Conservation (phyloP, 331 rosid genomes). For the Malus hybrid region DNA sequence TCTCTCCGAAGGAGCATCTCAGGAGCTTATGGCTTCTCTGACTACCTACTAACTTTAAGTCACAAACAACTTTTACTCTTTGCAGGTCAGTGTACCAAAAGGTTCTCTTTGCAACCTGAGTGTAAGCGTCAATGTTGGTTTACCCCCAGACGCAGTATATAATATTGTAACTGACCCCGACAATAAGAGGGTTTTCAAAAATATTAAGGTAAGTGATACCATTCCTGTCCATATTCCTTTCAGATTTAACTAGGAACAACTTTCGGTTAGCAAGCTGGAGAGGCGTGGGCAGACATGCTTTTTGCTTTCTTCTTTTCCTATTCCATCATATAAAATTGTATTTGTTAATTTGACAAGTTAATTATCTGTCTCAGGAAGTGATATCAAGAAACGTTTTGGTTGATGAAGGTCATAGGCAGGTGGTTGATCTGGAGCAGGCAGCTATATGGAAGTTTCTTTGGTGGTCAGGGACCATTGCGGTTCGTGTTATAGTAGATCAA, state of each 20-base stretch:
- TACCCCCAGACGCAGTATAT: slow-evolving; percentile 94
- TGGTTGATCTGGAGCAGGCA: slow-evolving; percentile 92
- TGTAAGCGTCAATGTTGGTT: slow-evolving; percentile 70
- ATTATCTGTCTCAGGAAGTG: slow-evolving; percentile 60
- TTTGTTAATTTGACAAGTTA: neutral
- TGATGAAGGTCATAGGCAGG: slow-evolving; percentile 90
- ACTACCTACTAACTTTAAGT: neutral
- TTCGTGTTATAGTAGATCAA: slow-evolving; percentile 94
- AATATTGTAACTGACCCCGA: slow-evolving; percentile 88
- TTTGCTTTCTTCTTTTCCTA: neutral
- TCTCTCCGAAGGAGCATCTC: neutral
- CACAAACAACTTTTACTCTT: slow-evolving; percentile 4
- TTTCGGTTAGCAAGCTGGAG: neutral
- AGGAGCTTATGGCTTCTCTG: neutral
- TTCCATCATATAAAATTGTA: neutral
- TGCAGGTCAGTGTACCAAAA: slow-evolving; percentile 87
- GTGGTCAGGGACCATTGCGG: slow-evolving; percentile 93
- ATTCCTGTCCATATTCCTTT: slow-evolving; percentile 2
- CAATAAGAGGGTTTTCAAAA: slow-evolving; percentile 89
- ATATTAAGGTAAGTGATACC: slow-evolving; percentile 57
- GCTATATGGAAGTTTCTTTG: slow-evolving; percentile 97
- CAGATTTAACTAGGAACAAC: neutral
- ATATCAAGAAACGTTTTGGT: slow-evolving; percentile 74
- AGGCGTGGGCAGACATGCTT: no score
- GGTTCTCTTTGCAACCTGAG: slow-evolving; percentile 87